phyloP scores from a whole-genome alignment of 306 rosid genomes.

The Morella rubra region DNA sequence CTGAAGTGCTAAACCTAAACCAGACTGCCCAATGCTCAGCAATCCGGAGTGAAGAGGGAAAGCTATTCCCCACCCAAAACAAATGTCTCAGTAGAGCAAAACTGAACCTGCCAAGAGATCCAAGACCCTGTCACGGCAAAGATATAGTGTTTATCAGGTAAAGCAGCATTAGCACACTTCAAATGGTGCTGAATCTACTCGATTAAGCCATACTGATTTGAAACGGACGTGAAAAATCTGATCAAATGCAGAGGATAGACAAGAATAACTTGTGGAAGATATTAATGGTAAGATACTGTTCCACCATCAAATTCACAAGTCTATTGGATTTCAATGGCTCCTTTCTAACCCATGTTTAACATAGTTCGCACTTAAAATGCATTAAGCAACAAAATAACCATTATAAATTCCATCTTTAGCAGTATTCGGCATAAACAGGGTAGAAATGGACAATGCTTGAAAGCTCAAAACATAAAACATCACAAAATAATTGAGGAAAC shows the following conservation, averaged over 20 bases:
- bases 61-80: neutral
- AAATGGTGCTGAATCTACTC: neutral
- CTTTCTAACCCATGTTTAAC: neutral
- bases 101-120: neutral
- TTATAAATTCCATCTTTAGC: neutral
- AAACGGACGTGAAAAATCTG: neutral
- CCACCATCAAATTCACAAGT: neutral
- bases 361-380: neutral
- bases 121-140: neutral
- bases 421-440: neutral
- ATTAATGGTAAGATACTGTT: neutral
- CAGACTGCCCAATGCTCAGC: constrained; percentile 32
- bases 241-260: neutral
- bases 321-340: neutral
- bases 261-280: neutral
- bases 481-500: neutral
- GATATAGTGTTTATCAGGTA: neutral
- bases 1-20: constrained; percentile 77
- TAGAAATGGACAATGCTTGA: neutral
- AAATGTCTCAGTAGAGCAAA: neutral
- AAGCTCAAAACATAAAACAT: neutral
- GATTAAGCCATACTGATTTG: neutral
- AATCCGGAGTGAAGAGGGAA: neutral
- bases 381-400: neutral
- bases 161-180: neutral